Conservation (phyloP, 768 basidiomycete genomes). For the Leucocoprinus leucothites region DNA sequence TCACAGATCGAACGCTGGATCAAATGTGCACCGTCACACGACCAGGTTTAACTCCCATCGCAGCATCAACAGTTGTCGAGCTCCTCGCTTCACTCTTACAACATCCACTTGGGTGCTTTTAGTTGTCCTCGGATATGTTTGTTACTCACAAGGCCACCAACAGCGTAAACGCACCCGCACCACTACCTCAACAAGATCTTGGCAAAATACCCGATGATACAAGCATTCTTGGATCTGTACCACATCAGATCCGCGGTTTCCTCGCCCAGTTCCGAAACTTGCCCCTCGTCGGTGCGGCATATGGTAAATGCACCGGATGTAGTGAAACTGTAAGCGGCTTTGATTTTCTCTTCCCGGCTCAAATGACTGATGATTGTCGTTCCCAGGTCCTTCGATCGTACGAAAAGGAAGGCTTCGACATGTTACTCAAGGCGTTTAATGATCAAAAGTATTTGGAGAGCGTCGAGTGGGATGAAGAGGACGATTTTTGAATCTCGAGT, state of each 20-base stretch:
- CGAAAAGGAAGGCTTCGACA: constrained; percentile 71
- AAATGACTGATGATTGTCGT: neutral
- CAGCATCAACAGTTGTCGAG: constrained; percentile 90
- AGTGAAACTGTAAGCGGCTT: constrained; percentile 59
- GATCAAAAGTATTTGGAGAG: constrained; percentile 74
- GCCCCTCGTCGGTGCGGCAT: constrained; percentile 83
- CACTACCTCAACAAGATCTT: constrained; percentile 40
- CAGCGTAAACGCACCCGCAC: constrained; percentile 62
- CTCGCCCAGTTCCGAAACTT: constrained; percentile 84
- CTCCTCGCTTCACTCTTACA: constrained; percentile 85
- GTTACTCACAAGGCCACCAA: neutral
- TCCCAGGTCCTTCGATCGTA: constrained; percentile 78
- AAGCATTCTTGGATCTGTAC: constrained; percentile 76
- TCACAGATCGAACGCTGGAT: constrained; percentile 90
- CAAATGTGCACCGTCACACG: constrained; percentile 99
- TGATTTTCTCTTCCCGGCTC: neutral
- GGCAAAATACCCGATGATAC: constrained; percentile 26
- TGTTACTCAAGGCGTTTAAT: constrained; percentile 81
- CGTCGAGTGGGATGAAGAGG: too few species aligned
- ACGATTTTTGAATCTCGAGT: too few species aligned
- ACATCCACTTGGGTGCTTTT: constrained; percentile 75
- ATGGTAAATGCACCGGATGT: constrained; percentile 87
- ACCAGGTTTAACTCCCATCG: constrained; percentile 91
- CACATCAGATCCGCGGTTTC: constrained; percentile 92
- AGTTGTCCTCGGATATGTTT: neutral